Evolutionary conservation across 2,329 filamentous ascomycete genomes (phyloP).

Genomic region (Chrysoporthe puriensis): DNA sequence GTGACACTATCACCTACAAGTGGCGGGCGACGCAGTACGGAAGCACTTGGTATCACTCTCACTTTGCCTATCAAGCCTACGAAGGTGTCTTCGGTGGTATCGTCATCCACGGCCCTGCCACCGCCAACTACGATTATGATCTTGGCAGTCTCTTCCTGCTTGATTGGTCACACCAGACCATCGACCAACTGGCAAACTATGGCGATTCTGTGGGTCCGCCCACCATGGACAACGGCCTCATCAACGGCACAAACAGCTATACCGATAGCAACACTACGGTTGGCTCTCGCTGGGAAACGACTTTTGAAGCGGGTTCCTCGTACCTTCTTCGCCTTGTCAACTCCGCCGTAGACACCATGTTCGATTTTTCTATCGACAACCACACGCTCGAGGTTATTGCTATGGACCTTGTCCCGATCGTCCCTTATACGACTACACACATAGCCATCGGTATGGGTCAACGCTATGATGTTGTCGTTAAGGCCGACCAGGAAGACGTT

Average conservation of each 20-base stretch:
- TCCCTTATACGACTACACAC: constrained; percentile 53
- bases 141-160: constrained; percentile 61
- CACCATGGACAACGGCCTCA: constrained; percentile 34
- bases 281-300: constrained; percentile 33
- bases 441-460: constrained; percentile 49
- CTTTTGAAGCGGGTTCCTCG: constrained; percentile 41
- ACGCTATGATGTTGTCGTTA: constrained; percentile 30
- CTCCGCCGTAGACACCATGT: constrained; percentile 46
- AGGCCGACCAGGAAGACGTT: constrained; percentile 16
- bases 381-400: constrained; percentile 62
- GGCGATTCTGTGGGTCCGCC: constrained; percentile 37
- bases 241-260: constrained; percentile 19
- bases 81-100: constrained; percentile 65
- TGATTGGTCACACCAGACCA: constrained; percentile 58
- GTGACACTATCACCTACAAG: constrained; percentile 56
- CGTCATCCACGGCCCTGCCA: constrained; percentile 63
- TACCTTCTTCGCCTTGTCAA: constrained; percentile 54
- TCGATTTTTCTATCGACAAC: constrained; percentile 56
- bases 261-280: constrained; percentile 37
- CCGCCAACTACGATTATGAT: constrained; percentile 65
- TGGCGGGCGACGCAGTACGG: constrained; percentile 60
- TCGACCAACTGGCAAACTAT: constrained; percentile 34
- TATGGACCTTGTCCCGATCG: constrained; percentile 59
- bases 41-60: constrained; percentile 63
- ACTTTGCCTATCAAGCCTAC: constrained; percentile 49